Conservation (phyloP, 106 monocot species). For the Phalaenopsis aphrodite region DNA sequence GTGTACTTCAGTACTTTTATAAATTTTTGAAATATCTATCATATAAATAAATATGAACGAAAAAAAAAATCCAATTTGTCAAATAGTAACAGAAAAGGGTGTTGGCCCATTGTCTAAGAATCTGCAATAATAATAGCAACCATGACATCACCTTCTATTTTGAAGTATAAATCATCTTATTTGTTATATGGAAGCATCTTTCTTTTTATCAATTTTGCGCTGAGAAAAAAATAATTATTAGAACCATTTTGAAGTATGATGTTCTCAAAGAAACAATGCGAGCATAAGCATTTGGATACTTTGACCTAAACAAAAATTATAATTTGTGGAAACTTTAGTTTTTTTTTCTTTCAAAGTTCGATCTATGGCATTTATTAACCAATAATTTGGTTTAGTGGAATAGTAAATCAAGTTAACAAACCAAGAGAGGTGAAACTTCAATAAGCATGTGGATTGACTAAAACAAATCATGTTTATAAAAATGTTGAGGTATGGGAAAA, state of each 20-base stretch:
- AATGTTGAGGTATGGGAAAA: background rate
- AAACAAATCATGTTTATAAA: background rate
- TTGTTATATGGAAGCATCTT: background rate
- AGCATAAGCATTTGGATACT: background rate
- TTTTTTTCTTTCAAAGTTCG: too few relatives aligned
- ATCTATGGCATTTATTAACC: background rate
- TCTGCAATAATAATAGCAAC: background rate
- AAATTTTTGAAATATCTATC: background rate
- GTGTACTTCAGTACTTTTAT: background rate
- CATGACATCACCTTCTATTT: background rate
- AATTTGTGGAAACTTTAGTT: background rate
- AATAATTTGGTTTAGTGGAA: background rate
- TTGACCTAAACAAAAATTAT: background rate
- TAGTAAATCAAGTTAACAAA: background rate
- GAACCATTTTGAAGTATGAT: background rate
- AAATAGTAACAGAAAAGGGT: background rate
- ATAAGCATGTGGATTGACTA: background rate
- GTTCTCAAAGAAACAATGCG: background rate
- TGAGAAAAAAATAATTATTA: background rate
- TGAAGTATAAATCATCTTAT: background rate
- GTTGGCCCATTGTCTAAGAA: background rate
- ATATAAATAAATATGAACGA: background rate
- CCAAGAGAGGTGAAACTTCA: background rate
- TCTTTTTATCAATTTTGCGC: background rate
- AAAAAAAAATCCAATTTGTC: background rate